These are phyloP conservation scores for Cyclocybe cylindracea DNA, from an alignment of 768 basidiomycete species.

Conservation along the genomic window DNA sequence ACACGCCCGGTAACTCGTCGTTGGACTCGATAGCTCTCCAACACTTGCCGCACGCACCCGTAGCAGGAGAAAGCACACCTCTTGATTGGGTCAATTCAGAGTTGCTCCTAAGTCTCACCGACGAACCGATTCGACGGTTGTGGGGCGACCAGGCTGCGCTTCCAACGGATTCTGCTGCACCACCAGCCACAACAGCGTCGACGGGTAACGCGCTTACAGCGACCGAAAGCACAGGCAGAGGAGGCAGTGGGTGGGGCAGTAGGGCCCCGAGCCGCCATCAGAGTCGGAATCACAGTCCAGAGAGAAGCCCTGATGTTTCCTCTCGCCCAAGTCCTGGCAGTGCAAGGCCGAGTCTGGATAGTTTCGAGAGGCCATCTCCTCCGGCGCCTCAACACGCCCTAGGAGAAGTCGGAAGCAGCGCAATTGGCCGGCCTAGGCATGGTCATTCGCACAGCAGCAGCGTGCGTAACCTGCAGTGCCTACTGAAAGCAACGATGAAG, in stretches of 20 bases:
- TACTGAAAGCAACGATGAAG: slow-evolving; percentile 66
- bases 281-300: slow-evolving; percentile 6
- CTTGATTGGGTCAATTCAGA: slow-evolving; percentile 88
- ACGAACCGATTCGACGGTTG: slow-evolving; percentile 12
- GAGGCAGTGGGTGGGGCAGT: slow-evolving; percentile 16
- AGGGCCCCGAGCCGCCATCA: slow-evolving; percentile 11
- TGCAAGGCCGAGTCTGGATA: slow-evolving; percentile 3
- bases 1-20: background rate
- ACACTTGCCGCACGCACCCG: slow-evolving; percentile 49
- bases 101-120: slow-evolving; percentile 52
- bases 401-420: background rate
- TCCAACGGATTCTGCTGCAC: background rate
- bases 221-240: slow-evolving; percentile 2
- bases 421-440: slow-evolving; percentile 5
- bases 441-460: slow-evolving; percentile 35
- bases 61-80: slow-evolving; percentile 43
- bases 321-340: no score
- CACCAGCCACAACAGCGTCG: background rate
- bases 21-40: slow-evolving; percentile 8
- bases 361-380: slow-evolving; percentile 4
- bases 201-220: slow-evolving; percentile 9
- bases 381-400: background rate
- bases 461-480: slow-evolving; percentile 44
- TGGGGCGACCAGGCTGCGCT: background rate
- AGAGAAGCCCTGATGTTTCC: slow-evolving; percentile 15